Evolutionary conservation across 192 early-diverging fungal genomes (phyloP), one percentile per base, ranked within the genome.

Genomic region (Coemansia sp.): DNA sequence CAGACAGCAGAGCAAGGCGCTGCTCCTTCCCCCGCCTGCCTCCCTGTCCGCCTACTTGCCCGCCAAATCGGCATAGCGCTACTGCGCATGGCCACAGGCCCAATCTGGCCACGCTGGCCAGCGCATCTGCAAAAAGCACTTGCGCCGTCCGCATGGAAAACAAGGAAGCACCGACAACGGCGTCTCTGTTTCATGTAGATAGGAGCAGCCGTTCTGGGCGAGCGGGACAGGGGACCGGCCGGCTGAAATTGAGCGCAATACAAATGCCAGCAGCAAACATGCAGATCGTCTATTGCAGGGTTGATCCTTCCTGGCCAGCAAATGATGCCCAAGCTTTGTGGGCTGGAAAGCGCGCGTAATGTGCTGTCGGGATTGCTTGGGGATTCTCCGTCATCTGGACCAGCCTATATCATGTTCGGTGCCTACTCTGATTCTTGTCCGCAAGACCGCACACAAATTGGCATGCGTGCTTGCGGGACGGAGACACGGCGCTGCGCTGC

Each of bases 271-370:
- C 47, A 45, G 67, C 59, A 69, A 59, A 56, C 54, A 27, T 69
- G 74, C 64, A 64, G 74, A 75, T 75, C 74, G 64, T 57, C 74
- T 41, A 67, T 75, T 66, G 68, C 74, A 70, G 60, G 67, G 67
- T 57, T 66, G 62, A 66, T 69, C 63, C 57, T 61, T 25, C 48
- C 47, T 27, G 27, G 35, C 35, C 14, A 65, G 53, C 51, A 19
- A 27, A 59, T 53, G 55, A 12, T 21, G 61, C 56, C 47, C 37
- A 35, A 19, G 59, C 68, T 63, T 63, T 70, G 61, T 55, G 60
- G 49, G 22, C 23, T n/a, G 25, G 17, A 14, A 57, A 12, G 38
- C 31, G 29, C 38, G n/a, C 6, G 16, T 16, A 29, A 17, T 26
- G 49, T 2, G 19, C 37, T 12, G 22, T 27, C 16, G 29, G 57